These are phyloP conservation scores for Backusella sp. DNA, from an alignment of 192 early-diverging fungal species.

Conservation along the genomic window DNA sequence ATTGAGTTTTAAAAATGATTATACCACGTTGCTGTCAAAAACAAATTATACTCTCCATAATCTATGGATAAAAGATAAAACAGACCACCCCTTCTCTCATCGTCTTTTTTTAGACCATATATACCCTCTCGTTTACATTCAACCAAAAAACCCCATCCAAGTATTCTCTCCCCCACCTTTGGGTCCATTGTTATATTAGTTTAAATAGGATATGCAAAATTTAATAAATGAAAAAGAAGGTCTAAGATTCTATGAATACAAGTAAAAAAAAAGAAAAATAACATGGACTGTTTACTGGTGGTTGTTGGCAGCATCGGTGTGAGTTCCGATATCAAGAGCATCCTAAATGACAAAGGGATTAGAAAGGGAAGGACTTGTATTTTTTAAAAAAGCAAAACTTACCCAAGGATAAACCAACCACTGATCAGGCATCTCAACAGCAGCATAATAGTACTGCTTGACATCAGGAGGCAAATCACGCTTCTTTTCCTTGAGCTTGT, in stretches of 20 bases:
- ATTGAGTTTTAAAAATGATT: neutral
- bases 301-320: slow-evolving; percentile 53
- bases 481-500: slow-evolving; percentile 75
- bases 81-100: too few species aligned
- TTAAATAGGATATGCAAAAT: slow-evolving; percentile 7
- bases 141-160: neutral
- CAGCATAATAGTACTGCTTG: slow-evolving; percentile 70
- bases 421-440: slow-evolving; percentile 68
- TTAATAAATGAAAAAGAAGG: neutral
- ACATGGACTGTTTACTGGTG: neutral
- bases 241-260: slow-evolving; percentile 8
- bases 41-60: neutral
- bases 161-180: neutral
- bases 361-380: neutral
- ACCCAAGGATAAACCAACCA: slow-evolving; percentile 75
- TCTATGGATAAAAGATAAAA: too few species aligned
- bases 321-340: slow-evolving; percentile 65
- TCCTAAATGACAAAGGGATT: slow-evolving; percentile 30
- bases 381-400: neutral
- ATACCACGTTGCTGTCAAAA: neutral
- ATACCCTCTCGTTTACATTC: neutral
- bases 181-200: neutral
- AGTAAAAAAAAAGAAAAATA: neutral
- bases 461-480: slow-evolving; percentile 55
- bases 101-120: neutral